A percentile compares a stretch with the other conserved stretches of the same genome.
phyloP scores from a whole-genome alignment of 2,329 filamentous ascomycete species.

The Penicillium expansum region DNA sequence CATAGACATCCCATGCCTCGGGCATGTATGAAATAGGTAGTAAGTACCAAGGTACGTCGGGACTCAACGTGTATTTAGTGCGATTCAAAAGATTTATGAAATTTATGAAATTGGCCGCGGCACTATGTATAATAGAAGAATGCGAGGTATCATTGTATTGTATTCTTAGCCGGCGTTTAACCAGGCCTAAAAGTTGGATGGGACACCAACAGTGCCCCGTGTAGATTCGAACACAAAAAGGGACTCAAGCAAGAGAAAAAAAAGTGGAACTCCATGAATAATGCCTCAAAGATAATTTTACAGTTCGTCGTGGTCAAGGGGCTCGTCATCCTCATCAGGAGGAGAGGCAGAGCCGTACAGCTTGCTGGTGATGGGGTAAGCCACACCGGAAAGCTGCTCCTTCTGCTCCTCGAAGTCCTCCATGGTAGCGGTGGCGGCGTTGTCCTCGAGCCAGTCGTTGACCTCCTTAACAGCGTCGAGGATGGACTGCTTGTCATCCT shows the following conservation, averaged over 20 bases:
- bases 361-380: conserved; percentile 99
- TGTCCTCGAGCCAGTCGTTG: conserved; percentile 95
- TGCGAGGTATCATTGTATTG: conserved; percentile 27
- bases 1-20: background rate
- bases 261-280: conserved; percentile 36
- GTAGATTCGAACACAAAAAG: conserved; percentile 17
- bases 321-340: conserved; percentile 68
- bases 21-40: background rate
- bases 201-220: conserved; percentile 11
- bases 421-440: conserved; percentile 75
- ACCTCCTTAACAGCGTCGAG: conserved; percentile 96
- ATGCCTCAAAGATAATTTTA: conserved; percentile 53
- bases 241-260: conserved; percentile 25
- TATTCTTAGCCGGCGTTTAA: conserved; percentile 4
- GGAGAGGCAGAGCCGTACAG: conserved; percentile 71
- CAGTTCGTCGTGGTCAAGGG: conserved; percentile 71
- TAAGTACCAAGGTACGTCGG: background rate
- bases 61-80: no score
- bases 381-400: conserved; percentile 95
- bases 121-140: background rate
- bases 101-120: background rate
- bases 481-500: conserved; percentile 96
- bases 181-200: conserved; percentile 1
- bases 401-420: conserved; percentile 99
- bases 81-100: background rate